Percentiles rank a stretch among this genome's conserved stretches.
phyloP scores from a whole-genome alignment of 805 yeast genomes.

The Yarrowia osloensis region DNA sequence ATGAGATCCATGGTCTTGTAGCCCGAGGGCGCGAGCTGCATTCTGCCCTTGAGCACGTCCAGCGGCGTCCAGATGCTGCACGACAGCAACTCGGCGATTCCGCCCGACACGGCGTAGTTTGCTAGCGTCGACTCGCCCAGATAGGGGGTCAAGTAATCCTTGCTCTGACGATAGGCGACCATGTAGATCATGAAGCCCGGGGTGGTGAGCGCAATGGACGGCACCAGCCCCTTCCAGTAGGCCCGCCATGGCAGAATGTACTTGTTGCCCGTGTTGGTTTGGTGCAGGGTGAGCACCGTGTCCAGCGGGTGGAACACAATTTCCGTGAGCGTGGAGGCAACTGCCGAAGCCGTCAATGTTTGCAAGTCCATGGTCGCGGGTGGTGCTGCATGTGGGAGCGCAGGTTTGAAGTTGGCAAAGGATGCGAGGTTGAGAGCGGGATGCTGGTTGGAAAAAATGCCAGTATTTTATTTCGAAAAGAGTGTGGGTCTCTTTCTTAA shows the following conservation, averaged over 20 bases:
- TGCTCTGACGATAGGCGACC: constrained; percentile 44
- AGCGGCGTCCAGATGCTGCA: constrained; percentile 46
- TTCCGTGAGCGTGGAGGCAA: constrained; percentile 43
- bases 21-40: constrained; percentile 42
- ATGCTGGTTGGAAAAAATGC: not conserved
- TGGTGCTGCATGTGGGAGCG: constrained; percentile 17
- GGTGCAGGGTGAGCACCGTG: constrained; percentile 45
- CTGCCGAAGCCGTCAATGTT: constrained; percentile 43
- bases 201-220: constrained; percentile 43
- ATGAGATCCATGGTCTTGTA: constrained; percentile 34
- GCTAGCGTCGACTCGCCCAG: constrained; percentile 40
- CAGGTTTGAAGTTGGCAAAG: not conserved
- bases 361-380: constrained; percentile 40
- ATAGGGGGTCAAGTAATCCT: constrained; percentile 40
- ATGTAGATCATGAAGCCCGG: constrained; percentile 46
- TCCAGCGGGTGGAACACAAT: constrained; percentile 47
- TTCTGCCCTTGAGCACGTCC: constrained; percentile 47
- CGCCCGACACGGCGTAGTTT: constrained; percentile 43
- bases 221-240: constrained; percentile 45
- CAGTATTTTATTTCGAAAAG: not conserved
- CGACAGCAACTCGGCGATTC: constrained; percentile 44
- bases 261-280: constrained; percentile 42
- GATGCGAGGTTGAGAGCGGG: not conserved
- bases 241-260: constrained; percentile 42
- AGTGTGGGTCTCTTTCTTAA: not conserved